Evolutionary conservation across 805 yeast species (phyloP).

Genomic region (Candida koratica): DNA sequence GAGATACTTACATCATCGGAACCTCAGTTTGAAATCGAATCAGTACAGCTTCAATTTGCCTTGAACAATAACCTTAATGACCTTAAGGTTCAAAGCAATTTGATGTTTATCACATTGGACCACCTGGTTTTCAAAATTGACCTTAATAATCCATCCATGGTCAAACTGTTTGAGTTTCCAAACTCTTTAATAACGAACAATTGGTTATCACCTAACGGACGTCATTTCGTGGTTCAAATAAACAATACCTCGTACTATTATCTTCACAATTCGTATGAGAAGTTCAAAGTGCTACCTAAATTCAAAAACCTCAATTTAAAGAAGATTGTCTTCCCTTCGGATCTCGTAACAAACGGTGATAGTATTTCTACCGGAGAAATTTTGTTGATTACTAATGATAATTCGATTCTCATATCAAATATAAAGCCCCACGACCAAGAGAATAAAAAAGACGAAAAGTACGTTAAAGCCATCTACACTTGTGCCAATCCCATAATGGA

Average conservation of each 20-base stretch:
- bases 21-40: conserved; percentile 30
- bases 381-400: conserved; percentile 28
- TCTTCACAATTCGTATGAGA: conserved; percentile 27
- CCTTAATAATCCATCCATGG: conserved; percentile 33
- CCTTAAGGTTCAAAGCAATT: conserved; percentile 30
- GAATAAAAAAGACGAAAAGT: conserved; percentile 36
- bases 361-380: conserved; percentile 26
- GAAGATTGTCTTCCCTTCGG: conserved; percentile 22
- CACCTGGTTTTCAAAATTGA: conserved; percentile 27
- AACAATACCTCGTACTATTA: conserved; percentile 25
- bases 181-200: conserved; percentile 21
- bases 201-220: conserved; percentile 40
- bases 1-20: conserved; percentile 8
- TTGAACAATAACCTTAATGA: conserved; percentile 22
- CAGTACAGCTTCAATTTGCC: conserved; percentile 38
- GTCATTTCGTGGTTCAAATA: conserved; percentile 29
- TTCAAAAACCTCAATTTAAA: conserved; percentile 28
- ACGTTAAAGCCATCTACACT: conserved; percentile 26
- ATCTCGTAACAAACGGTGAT: not conserved
- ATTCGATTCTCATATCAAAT: conserved; percentile 23
- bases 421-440: conserved; percentile 26
- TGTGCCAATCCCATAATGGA: conserved; percentile 15
- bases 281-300: conserved; percentile 31
- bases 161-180: conserved; percentile 18
- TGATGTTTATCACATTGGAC: conserved; percentile 30